Base-by-base conservation (phyloP, 2,329 filamentous ascomycete genomes). In the Fusarium sp. region DNA sequence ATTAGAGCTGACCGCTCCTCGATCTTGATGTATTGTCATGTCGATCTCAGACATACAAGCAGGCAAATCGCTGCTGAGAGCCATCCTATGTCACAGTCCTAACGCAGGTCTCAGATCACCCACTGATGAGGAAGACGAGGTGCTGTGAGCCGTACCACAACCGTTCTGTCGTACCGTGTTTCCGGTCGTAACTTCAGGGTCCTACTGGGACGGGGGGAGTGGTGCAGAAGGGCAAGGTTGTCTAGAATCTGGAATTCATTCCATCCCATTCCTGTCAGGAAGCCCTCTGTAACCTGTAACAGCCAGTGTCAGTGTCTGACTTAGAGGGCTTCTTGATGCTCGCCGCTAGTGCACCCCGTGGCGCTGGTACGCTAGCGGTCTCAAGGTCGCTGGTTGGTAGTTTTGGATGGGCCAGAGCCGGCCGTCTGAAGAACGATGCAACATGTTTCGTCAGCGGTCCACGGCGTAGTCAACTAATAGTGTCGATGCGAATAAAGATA, bases 381-480 rank as follows among this genome's bases (percentile, higher is more conserved):
- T 70, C 66, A 64, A 53, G 58, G 63, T 46, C 42, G 39, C 56
- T 68, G 57, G 63, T 69, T 70, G 66, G 56, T 58, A 40, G 45
- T 42, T 54, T 53, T 45, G 52, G 53, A 64, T 70, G 50, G 62
- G 68, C 46, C 62, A 58, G 66, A 73, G 69, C 66, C 71, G 63
- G 51, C 66, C 65, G 49, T 66, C 36, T 66, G 60, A 49, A 65
- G 61, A 67, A 59, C 50, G 55, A 68, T 53, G 58, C 54, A 49
- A 57, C 66, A 66, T 71, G 66, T 70, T 72, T 73, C 71, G 71
- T 72, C 63, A 66, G 60, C 44, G 66, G 64, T 71, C 63, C 57
- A 68, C 56, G 57, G 60, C 49, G 51, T 58, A 57, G 57, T 68
- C 66, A 58, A 68, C 53, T 64, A 39, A 40, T 40, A 58, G 50